These are phyloP conservation scores for Irpex lacteus DNA, from an alignment of 1,284 basidiomycete genomes.

Conservation along the genomic window DNA sequence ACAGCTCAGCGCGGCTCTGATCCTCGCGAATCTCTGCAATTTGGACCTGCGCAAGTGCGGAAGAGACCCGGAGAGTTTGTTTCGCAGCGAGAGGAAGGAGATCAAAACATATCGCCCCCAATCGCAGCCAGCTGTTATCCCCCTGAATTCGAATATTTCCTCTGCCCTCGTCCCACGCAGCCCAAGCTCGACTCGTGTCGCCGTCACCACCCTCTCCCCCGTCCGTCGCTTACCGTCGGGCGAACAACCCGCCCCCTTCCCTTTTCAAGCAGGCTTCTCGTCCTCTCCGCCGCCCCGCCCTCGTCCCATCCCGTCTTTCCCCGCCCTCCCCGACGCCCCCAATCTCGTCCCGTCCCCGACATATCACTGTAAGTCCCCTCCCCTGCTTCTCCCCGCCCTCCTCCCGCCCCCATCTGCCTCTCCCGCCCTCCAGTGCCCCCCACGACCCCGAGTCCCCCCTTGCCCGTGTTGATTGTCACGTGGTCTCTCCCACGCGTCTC, in stretches of 20 bases:
- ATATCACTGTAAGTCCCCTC: conserved; percentile 6
- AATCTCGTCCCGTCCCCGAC: conserved; percentile 6
- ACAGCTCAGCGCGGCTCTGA: background rate
- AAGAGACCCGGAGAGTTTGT: background rate
- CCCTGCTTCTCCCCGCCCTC: background rate
- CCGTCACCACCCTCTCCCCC: background rate
- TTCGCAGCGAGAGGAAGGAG: background rate
- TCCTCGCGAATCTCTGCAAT: background rate
- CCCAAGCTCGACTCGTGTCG: background rate
- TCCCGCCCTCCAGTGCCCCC: background rate
- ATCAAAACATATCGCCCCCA: background rate
- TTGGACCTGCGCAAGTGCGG: background rate
- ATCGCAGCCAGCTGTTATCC: background rate
- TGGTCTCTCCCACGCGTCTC: conserved; percentile 6
- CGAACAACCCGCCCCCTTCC: background rate
- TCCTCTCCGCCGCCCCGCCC: background rate
- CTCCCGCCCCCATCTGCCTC: background rate
- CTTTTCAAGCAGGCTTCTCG: background rate
- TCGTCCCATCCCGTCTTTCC: background rate
- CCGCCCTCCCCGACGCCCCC: conserved; percentile 8
- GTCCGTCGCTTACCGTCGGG: conserved; percentile 1
- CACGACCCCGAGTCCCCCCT: conserved; percentile 4
- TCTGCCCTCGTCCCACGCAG: conserved; percentile 1
- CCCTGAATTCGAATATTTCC: background rate
- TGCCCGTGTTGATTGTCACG: conserved; percentile 13